phyloP scores from a whole-genome alignment of 768 basidiomycete genomes.

The Phallus indusiatus region DNA sequence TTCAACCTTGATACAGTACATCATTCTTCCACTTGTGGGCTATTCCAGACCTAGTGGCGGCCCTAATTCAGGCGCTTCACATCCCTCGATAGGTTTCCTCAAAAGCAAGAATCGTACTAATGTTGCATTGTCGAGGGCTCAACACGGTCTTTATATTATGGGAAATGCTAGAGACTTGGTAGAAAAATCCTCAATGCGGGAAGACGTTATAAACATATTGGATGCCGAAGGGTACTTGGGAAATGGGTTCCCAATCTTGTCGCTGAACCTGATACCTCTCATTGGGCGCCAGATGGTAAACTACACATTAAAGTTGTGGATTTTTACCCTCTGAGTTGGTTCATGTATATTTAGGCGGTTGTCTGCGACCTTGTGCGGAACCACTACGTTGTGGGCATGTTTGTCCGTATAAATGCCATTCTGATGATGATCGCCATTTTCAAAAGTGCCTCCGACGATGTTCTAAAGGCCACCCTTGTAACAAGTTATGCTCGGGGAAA shows the following conservation, averaged over 20 bases:
- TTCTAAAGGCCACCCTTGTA: conserved; percentile 48
- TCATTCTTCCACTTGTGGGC: conserved; percentile 67
- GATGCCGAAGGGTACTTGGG: conserved; percentile 39
- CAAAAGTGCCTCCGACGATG: conserved; percentile 46
- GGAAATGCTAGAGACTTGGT: conserved; percentile 50
- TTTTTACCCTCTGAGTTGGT: too few relatives aligned
- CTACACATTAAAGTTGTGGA: too few relatives aligned
- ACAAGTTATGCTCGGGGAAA: conserved; percentile 35
- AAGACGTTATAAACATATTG: conserved; percentile 25
- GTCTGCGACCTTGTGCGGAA: conserved; percentile 44
- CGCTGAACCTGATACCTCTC: conserved; percentile 41
- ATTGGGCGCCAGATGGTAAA: conserved; percentile 34
- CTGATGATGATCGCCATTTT: conserved; percentile 46
- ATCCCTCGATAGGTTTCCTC: conserved; percentile 55
- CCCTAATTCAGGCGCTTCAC: conserved; percentile 11
- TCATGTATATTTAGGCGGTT: conserved; percentile 40
- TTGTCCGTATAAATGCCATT: conserved; percentile 60
- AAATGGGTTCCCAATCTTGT: conserved; percentile 38
- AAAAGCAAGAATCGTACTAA: conserved; percentile 29
- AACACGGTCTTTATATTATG: conserved; percentile 63
- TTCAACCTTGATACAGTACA: too few relatives aligned
- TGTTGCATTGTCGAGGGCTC: conserved; percentile 66
- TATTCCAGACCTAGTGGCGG: conserved; percentile 47
- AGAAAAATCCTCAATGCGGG: conserved; percentile 6
- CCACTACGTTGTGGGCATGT: conserved; percentile 52